Base-by-base conservation (phyloP, 2,329 filamentous ascomycete genomes). In the Hymenoscyphus fraxineus region DNA sequence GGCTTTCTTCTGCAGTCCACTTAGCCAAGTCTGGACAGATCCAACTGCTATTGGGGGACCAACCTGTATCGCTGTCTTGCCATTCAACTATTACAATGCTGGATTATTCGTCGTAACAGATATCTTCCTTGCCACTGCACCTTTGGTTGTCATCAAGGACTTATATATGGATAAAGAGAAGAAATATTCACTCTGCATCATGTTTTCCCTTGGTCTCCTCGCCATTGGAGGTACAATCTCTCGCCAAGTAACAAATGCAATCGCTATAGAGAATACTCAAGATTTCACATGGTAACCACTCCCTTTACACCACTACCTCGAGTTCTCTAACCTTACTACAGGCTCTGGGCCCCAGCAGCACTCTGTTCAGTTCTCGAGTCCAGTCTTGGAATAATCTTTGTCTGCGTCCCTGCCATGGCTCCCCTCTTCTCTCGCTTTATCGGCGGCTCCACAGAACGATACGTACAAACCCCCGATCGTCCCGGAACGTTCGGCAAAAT, bases 51-150 rank as follows among this genome's bases (percentile, higher is more conserved):
- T 65, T 40, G 61, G 61, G 31, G 61, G 64, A 9, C 61, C 64
- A 16, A 60, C n/a, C 19, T 65, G 64, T n/a, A 65, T 65, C 39
- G 60, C 60, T 40, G 61, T 64, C 9, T 57, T 64, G 9, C 19
- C 65, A 32, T 64, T 66, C 51, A 63, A 66, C 59, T 64, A 64
- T 55, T 66, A 62, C 44, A 66, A 66, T 39, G 65, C 62, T 6
- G 59, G 59, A n/a, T 38, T 64, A 9, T 60, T 60, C 38, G 57
- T 66, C 13, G 12, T 59, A 12, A 60, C 32, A 12, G 65, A 66
- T 39, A 32, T 66, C 7, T 47, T 66, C n/a, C 65, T 64, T 22
- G 65, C 65, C 13, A 16, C 64, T 19, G 60, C 61, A 10, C 65
- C 60, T 16, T 16, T 67, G 6, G 60, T 32, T 3, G 60, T 67